A percentile compares a stretch with the other conserved stretches of the same genome.
Evolutionary conservation across 495 filamentous ascomycete species (phyloP).

Genomic region (Parathielavia hyrcaniae): DNA sequence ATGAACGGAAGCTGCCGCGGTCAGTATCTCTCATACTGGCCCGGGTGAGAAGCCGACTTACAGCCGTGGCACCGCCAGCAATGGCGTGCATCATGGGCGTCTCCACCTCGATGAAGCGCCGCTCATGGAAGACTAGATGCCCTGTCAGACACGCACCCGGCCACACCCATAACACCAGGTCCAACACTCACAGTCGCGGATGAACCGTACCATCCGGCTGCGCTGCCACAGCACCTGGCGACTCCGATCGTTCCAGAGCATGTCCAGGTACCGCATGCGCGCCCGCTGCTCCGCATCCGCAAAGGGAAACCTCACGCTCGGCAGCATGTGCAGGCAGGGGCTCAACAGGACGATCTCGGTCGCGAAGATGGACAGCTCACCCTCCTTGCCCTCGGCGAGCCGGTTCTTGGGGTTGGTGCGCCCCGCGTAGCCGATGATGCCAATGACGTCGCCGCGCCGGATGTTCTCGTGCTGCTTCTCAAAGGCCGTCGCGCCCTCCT

Average conservation of each 20-base stretch:
- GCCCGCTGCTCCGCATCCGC: conserved; percentile 85
- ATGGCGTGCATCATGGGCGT: conserved; percentile 97
- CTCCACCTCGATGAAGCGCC: conserved; percentile 89
- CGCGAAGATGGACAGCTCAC: conserved; percentile 92
- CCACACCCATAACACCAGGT: background rate
- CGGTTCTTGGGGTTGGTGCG: conserved; percentile 84
- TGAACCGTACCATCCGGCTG: conserved; percentile 75
- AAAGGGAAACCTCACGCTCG: conserved; percentile 86
- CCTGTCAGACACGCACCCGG: background rate
- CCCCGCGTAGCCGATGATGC: conserved; percentile 80
- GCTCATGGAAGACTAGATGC: conserved; percentile 61
- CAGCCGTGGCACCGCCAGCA: conserved; percentile 87
- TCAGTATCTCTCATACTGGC: background rate
- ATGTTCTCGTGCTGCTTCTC: conserved; percentile 85
- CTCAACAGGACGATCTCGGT: conserved; percentile 75
- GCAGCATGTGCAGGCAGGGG: conserved; percentile 90
- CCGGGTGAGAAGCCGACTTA: conserved; percentile 4
- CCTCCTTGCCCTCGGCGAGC: conserved; percentile 57
- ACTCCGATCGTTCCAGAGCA: conserved; percentile 88
- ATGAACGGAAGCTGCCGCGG: conserved; percentile 65
- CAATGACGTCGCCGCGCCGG: conserved; percentile 85
- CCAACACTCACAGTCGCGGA: conserved; percentile 56
- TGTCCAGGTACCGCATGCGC: conserved; percentile 86
- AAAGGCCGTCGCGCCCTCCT: conserved; percentile 56
- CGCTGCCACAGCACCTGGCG: conserved; percentile 76